These are phyloP conservation scores for Streptanthus diversifolius DNA, from an alignment of 345 rosid genomes.

Conservation along the genomic window DNA sequence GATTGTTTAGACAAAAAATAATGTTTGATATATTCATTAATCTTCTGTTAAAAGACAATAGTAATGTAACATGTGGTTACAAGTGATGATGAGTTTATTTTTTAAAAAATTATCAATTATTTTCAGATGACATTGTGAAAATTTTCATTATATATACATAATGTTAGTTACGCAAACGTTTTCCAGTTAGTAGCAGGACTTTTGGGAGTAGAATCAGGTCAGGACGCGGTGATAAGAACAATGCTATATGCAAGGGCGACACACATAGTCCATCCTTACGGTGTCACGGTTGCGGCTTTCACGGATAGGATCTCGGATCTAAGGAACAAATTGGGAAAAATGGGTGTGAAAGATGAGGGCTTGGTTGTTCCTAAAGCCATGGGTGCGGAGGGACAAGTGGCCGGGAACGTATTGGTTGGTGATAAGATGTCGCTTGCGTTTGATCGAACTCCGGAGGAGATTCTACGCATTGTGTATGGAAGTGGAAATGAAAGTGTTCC, in stretches of 20 bases:
- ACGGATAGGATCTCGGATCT: constrained; percentile 23
- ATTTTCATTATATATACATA: not conserved
- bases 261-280: constrained; percentile 33
- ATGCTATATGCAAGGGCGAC: constrained; percentile 43
- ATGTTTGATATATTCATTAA: not conserved
- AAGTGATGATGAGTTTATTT: not conserved
- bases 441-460: constrained; percentile 54
- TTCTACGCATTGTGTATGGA: constrained; percentile 61
- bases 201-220: constrained; percentile 74
- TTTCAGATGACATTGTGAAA: not conserved
- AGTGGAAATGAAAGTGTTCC: constrained; percentile 49
- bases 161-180: not conserved
- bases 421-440: constrained; percentile 41
- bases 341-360: constrained; percentile 56
- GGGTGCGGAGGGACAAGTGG: constrained; percentile 47
- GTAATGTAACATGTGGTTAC: not conserved
- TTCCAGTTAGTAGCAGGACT: constrained; percentile 76
- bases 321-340: constrained; percentile 26
- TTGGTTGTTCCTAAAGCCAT: constrained; percentile 25
- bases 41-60: not conserved
- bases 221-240: constrained; percentile 68
- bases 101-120: not conserved
- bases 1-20: not conserved
- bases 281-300: constrained; percentile 20
- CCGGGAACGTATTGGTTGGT: constrained; percentile 58